Conservation (phyloP, 1,284 basidiomycete genomes). For the Cystobasidium sp. region DNA sequence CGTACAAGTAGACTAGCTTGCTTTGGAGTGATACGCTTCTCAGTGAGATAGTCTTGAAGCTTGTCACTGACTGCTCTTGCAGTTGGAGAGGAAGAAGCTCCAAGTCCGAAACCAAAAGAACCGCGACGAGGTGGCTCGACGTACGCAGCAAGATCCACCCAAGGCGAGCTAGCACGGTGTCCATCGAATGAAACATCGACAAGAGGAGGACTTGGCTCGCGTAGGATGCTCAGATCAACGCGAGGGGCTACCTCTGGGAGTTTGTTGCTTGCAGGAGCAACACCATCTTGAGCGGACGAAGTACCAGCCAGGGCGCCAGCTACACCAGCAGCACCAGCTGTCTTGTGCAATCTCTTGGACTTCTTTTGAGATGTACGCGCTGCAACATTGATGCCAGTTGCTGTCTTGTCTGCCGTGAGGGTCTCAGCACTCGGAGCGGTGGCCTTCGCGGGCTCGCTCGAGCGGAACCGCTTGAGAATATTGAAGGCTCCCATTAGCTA, state of each 20-base stretch:
- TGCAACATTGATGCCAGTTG: too few relatives aligned
- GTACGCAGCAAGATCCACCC: constrained; percentile 35
- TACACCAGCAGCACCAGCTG: background rate
- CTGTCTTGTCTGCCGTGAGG: too few relatives aligned
- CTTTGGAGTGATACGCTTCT: constrained; percentile 13
- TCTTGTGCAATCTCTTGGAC: background rate
- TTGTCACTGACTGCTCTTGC: constrained; percentile 13
- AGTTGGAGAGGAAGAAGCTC: background rate
- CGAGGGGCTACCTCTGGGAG: constrained; percentile 6
- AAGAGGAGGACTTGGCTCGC: constrained; percentile 25
- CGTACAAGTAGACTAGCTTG: constrained; percentile 36
- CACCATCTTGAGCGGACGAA: background rate
- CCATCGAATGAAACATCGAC: constrained; percentile 11
- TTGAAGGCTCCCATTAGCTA: constrained; percentile 10
- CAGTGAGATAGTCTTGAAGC: constrained; percentile 23
- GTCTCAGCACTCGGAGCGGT: background rate
- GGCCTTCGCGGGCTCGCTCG: background rate
- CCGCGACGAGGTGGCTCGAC: constrained; percentile 11
- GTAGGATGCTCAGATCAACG: constrained; percentile 18
- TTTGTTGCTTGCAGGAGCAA: background rate
- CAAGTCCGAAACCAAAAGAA: constrained; percentile 20
- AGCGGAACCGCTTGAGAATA: background rate
- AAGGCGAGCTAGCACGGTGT: constrained; percentile 18
- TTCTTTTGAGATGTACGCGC: too few relatives aligned
- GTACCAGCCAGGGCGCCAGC: background rate